Conservation (phyloP, 2,329 filamentous ascomycete genomes). For the Penicillium sp. region DNA sequence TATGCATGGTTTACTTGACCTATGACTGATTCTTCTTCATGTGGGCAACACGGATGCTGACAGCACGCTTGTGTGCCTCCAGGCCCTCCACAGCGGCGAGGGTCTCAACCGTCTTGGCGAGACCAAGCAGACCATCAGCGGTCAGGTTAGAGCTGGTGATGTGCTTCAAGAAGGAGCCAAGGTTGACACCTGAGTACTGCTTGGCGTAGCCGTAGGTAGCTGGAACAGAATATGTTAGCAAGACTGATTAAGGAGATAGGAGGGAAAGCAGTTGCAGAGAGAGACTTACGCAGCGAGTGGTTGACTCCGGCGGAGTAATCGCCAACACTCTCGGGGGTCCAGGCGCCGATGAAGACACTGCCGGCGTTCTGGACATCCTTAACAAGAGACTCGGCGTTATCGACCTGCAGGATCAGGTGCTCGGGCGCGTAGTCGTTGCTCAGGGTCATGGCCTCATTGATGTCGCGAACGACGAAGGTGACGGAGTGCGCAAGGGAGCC, state of each 20-base stretch:
- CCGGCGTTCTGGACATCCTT: conserved; percentile 87
- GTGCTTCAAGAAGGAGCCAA: conserved; percentile 95
- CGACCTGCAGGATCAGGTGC: conserved; percentile 88
- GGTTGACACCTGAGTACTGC: conserved; percentile 96
- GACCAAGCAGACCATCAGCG: conserved; percentile 77
- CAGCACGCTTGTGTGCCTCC: conserved; percentile 81
- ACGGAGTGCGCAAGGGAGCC: conserved; percentile 89
- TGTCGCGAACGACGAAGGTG: conserved; percentile 71
- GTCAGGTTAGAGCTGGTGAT: conserved; percentile 94
- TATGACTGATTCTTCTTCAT: conserved; percentile 34
- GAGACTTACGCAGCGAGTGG: conserved; percentile 84
- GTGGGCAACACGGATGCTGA: conserved; percentile 61
- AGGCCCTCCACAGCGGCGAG: conserved; percentile 91
- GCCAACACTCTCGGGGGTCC: conserved; percentile 96
- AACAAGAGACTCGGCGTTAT: conserved; percentile 71
- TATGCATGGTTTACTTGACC: background rate
- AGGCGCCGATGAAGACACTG: conserved; percentile 91
- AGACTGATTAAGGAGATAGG: background rate
- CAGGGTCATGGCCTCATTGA: conserved; percentile 72
- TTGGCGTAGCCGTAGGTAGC: conserved; percentile 97
- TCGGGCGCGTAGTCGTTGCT: conserved; percentile 96
- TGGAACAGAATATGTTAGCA: conserved; percentile 41
- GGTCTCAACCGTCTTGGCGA: conserved; percentile 89
- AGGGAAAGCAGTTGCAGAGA: background rate
- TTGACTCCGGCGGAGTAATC: conserved; percentile 98